phyloP scores from a whole-genome alignment of 2,329 filamentous ascomycete species.

The Lojkania enalia region DNA sequence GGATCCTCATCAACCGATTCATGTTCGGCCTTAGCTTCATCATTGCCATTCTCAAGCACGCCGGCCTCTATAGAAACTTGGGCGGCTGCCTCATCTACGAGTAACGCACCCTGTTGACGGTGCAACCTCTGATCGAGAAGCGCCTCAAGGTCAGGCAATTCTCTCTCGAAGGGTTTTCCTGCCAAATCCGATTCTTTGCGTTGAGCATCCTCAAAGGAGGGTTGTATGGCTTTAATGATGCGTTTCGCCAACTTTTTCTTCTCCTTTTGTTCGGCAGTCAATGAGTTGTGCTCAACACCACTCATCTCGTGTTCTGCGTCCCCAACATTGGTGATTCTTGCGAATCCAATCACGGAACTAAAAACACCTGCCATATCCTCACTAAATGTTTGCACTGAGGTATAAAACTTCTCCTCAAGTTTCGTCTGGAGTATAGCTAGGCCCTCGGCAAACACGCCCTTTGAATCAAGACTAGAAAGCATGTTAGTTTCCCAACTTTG shows the following conservation, averaged over 20 bases:
- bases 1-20: slow-evolving; percentile 15
- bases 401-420: slow-evolving; percentile 61
- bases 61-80: slow-evolving; percentile 24
- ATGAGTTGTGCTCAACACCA: slow-evolving; percentile 45
- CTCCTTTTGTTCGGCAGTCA: slow-evolving; percentile 71
- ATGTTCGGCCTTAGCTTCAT: slow-evolving; percentile 6
- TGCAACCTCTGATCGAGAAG: slow-evolving; percentile 70
- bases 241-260: slow-evolving; percentile 84
- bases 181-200: slow-evolving; percentile 81
- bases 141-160: slow-evolving; percentile 73
- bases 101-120: slow-evolving; percentile 49
- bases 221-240: slow-evolving; percentile 82
- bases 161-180: slow-evolving; percentile 68
- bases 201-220: slow-evolving; percentile 73
- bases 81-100: slow-evolving; percentile 28
- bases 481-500: slow-evolving; percentile 43
- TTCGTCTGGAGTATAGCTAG: slow-evolving; percentile 57
- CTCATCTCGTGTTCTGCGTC: slow-evolving; percentile 50
- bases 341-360: slow-evolving; percentile 57
- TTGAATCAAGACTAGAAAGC: slow-evolving; percentile 48
- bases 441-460: slow-evolving; percentile 58
- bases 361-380: slow-evolving; percentile 61
- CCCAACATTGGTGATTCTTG: slow-evolving; percentile 45
- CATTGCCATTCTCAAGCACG: slow-evolving; percentile 3
- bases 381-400: slow-evolving; percentile 64